phyloP scores from a whole-genome alignment of 2,329 filamentous ascomycete species.

The Stagonosporopsis chrysanthemi region DNA sequence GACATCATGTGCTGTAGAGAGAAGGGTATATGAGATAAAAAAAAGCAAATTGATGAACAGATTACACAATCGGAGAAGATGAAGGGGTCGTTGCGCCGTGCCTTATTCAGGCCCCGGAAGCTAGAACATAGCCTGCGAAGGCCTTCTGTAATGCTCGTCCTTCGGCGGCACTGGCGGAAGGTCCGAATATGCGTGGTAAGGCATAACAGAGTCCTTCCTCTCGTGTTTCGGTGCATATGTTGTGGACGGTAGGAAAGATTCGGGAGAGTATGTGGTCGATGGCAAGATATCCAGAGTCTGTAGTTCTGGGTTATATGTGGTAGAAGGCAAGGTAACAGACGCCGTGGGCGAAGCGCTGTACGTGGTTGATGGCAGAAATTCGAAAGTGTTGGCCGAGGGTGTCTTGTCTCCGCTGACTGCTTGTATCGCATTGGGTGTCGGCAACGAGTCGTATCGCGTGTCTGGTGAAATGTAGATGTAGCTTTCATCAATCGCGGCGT shows the following conservation, averaged over 20 bases:
- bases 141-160: conserved; percentile 22
- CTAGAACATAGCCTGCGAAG: neutral
- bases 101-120: neutral
- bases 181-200: conserved; percentile 15
- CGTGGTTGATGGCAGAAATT: conserved; percentile 8
- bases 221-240: conserved; percentile 19
- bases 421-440: conserved; percentile 4
- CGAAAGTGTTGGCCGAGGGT: conserved; percentile 23
- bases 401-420: neutral
- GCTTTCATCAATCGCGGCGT: conserved; percentile 36
- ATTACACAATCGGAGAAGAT: neutral
- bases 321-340: conserved; percentile 18
- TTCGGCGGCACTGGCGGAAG: conserved; percentile 26
- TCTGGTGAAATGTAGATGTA: conserved; percentile 26
- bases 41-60: neutral
- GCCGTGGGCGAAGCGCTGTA: conserved; percentile 1
- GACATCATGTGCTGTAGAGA: neutral
- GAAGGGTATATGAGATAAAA: conserved; percentile 6
- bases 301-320: conserved; percentile 14
- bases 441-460: conserved; percentile 4
- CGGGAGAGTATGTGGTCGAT: conserved; percentile 5
- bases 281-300: conserved; percentile 5
- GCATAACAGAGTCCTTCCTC: conserved; percentile 36
- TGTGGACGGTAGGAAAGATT: conserved; percentile 21
- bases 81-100: neutral